phyloP scores from a whole-genome alignment of 805 yeast genomes.

The Cyberlindnera maritima region DNA sequence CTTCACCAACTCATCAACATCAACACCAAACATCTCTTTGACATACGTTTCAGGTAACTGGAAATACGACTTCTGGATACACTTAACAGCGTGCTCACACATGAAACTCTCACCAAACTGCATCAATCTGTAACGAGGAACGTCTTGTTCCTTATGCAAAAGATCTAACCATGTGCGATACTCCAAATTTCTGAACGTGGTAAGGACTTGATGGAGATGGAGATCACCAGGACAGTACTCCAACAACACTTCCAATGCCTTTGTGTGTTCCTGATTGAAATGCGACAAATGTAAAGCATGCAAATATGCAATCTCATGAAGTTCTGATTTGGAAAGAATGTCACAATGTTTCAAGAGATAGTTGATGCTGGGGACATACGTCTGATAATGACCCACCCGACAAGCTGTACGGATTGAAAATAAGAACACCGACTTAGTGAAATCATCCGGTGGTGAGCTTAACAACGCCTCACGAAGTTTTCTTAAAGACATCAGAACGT shows the following conservation, averaged over 20 bases:
- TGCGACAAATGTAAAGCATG: conserved; percentile 42
- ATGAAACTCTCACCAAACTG: conserved; percentile 37
- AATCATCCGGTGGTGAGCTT: conserved; percentile 35
- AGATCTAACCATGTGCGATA: conserved; percentile 32
- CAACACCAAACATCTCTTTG: conserved; percentile 11
- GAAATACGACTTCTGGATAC: conserved; percentile 40
- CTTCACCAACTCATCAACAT: conserved; percentile 4
- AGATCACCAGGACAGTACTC: conserved; percentile 31
- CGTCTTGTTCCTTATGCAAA: conserved; percentile 20
- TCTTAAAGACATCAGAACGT: conserved; percentile 39
- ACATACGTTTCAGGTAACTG: conserved; percentile 23
- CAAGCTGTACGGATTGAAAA: conserved; percentile 49
- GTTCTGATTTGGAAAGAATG: conserved; percentile 32
- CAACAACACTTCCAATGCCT: conserved; percentile 25
- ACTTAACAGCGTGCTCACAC: conserved; percentile 31
- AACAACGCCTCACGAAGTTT: conserved; percentile 58
- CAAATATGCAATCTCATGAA: conserved; percentile 39
- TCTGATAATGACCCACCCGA: conserved; percentile 49
- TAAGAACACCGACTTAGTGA: conserved; percentile 45
- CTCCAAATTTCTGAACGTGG: conserved; percentile 33
- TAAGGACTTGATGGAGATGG: conserved; percentile 32
- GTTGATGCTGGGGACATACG: conserved; percentile 53
- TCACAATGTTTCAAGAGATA: conserved; percentile 27
- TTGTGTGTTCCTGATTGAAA: conserved; percentile 20
- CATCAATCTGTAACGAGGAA: conserved; percentile 35